Percentiles rank a stretch among this genome's conserved stretches.
Conservation (phyloP, 208 protist genomes). For the Novymonas esmeraldas region DNA sequence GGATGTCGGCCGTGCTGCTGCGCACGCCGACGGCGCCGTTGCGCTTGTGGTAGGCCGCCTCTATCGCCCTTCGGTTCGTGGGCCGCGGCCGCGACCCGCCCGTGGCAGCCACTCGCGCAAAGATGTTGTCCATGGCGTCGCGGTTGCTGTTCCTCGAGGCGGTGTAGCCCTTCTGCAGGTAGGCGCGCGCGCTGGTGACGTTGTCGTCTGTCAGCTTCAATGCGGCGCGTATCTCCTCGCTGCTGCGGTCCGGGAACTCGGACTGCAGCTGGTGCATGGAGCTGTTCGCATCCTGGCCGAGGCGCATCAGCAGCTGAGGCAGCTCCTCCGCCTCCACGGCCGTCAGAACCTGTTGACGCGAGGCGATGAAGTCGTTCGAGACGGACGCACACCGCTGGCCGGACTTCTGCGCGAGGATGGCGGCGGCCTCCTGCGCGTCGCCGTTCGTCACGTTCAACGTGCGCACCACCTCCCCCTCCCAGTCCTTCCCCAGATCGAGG, state of each 20-base stretch:
- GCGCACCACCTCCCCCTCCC: constrained; percentile 58
- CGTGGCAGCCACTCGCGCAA: constrained; percentile 29
- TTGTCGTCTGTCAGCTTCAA: constrained; percentile 49
- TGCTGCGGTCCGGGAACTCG: constrained; percentile 43
- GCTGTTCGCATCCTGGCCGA: constrained; percentile 2
- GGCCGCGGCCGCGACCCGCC: constrained; percentile 13
- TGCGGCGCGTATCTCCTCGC: constrained; percentile 31
- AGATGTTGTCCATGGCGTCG: constrained; percentile 30
- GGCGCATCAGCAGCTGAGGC: constrained; percentile 7
- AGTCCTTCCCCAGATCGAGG: constrained; percentile 45
- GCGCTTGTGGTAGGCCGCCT: constrained; percentile 37
- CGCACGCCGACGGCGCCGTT: constrained; percentile 33
- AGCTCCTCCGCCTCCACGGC: constrained; percentile 13
- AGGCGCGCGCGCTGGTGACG: constrained; percentile 31
- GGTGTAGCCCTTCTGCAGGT: constrained; percentile 23
- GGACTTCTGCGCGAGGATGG: constrained; percentile 35
- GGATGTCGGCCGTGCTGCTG: constrained; percentile 12
- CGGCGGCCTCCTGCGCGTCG: constrained; percentile 54
- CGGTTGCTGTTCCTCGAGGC: constrained; percentile 12
- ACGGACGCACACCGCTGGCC: constrained; percentile 11
- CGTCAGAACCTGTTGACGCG: constrained; percentile 15
- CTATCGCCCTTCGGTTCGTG: constrained; percentile 1
- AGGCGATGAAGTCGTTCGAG: constrained; percentile 8
- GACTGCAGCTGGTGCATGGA: constrained; percentile 1
- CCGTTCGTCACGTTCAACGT: constrained; percentile 70